Evolutionary conservation across 2,329 filamentous ascomycete genomes (phyloP), one percentile per base, ranked within the genome.

Genomic region (Diplodia scrobiculata): DNA sequence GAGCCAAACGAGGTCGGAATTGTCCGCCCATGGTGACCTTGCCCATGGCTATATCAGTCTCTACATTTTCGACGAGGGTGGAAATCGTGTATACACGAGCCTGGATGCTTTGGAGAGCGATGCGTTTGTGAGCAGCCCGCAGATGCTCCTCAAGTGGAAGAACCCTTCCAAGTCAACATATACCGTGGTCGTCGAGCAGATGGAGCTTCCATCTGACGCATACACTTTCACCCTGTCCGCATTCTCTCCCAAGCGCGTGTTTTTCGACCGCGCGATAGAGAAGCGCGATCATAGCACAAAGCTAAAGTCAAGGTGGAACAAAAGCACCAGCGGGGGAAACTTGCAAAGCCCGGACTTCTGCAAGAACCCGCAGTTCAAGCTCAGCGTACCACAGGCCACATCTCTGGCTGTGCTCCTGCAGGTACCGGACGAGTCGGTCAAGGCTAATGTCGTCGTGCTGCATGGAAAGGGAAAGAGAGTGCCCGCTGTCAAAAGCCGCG

Each of bases 91-190:
- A 0, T 88, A 91, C 70, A 82, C 95, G 14, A 87, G 87, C 66
- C 86, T 87, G 6, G 85, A 88, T 27, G 76, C 55, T 2, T 5
- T 91, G 0, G 87, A 91, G 71, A 87, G 89, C 41, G 90, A 90
- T 0, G 91, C 91, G n/a, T 97, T 91, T 69, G 92, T 98, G 38
- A 94, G 97, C 77, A 96, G 93, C 2, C 92, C 92, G 1, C 96
- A 98, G 76, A 96, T 91, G 0, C 85, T 99, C 7, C 86, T 96
- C 52, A 88, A 90, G 67, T 84, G 96, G 68, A 85, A 91, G 32
- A 83, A 84, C 67, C 77, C 82, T n/a, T 75, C 82, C 1, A 76
- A 79, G 17, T 78, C 79, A 11, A 79, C 78, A 0, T 86, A 86
- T 71, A 88, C 86, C 0, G 80, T 91, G 5, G 91, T 93, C 7